Evolutionary conservation across 139 green algal genomes (phyloP).

Genomic region (Limnomonas spitsbergensis): DNA sequence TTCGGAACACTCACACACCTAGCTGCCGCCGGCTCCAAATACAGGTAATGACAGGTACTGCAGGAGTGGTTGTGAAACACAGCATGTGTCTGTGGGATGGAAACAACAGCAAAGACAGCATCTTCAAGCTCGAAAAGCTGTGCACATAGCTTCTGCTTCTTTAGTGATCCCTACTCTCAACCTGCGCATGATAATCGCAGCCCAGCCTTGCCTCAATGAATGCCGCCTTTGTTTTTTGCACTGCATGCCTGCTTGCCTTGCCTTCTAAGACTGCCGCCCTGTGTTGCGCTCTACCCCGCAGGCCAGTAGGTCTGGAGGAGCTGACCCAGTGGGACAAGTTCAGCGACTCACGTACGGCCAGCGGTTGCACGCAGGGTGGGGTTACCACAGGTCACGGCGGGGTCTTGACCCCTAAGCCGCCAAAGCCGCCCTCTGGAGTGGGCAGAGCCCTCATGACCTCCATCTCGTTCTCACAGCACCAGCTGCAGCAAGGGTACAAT

Average conservation of each 20-base stretch:
- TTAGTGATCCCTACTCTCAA: too few species aligned
- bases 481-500: too few species aligned
- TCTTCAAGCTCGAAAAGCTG: too few species aligned
- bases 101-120: too few species aligned
- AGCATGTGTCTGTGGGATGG: too few species aligned
- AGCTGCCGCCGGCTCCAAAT: neutral
- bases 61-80: too few species aligned
- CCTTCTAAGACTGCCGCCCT: too few species aligned
- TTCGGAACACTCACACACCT: constrained; percentile 1
- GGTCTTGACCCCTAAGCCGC: neutral
- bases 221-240: too few species aligned
- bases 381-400: neutral
- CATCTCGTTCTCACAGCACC: neutral
- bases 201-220: too few species aligned
- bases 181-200: too few species aligned
- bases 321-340: constrained; percentile 22
- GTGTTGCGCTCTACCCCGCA: too few species aligned
- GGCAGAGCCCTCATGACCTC: neutral
- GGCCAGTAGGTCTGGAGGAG: constrained; percentile 23
- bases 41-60: neutral
- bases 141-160: neutral
- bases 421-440: neutral
- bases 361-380: constrained; percentile 12
- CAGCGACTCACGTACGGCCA: constrained; percentile 16
- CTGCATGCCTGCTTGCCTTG: too few species aligned